Base-by-base conservation (phyloP, 352 stramenopile species). In the Globisporangium okanoganense region DNA sequence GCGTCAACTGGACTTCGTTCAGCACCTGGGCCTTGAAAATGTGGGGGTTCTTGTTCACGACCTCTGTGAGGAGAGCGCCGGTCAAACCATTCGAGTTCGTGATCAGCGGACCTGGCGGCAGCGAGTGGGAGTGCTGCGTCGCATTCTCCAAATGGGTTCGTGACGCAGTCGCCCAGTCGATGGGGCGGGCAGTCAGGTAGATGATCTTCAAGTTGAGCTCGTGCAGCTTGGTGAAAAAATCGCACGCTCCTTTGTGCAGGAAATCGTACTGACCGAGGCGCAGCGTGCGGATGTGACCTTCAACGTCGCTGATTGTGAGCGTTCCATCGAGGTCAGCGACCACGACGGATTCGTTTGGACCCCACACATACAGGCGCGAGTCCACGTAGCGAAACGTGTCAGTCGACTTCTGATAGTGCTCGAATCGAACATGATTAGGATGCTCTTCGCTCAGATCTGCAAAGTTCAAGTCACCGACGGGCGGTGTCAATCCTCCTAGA, bases 31-130 rank as follows among this genome's bases (percentile, higher is more conserved):
- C 77, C 61, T 94, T 94, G 66, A 94, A 94, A 27, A 94, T 49
- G 54, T 94, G 73, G 14, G 85, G 85, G 56, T 86, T 94, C 64
- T 91, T 92, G 65, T 94, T 92, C 33, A 92, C 79, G n/a, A 92
- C 85, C 58, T 94, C 85, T 3, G 85, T 94, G 44, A 89, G 72
- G 10, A 94, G 62, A 16, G 85, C 85, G 14, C 85, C 85, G 1
- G 83, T 92, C 51, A 92, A 69, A 10, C 85, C 85, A 25, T 73
- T 90, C 25, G 82, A 90, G 61, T 92, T 94, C 3, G 85, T 94
- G 64, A 94, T 87, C 44, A 94, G 71, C 43, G 83, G 79, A 18
- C 85, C 85, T 7, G 79, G 78, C 0, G 85, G 85, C 10, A 94
- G 67, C 35, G 66, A 36, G 40, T 83, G 74, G 3, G 74, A 67